Percentiles rank a stretch among this genome's conserved stretches.
Conservation (phyloP, 306 rosid genomes). For the Inga oerstediana region DNA sequence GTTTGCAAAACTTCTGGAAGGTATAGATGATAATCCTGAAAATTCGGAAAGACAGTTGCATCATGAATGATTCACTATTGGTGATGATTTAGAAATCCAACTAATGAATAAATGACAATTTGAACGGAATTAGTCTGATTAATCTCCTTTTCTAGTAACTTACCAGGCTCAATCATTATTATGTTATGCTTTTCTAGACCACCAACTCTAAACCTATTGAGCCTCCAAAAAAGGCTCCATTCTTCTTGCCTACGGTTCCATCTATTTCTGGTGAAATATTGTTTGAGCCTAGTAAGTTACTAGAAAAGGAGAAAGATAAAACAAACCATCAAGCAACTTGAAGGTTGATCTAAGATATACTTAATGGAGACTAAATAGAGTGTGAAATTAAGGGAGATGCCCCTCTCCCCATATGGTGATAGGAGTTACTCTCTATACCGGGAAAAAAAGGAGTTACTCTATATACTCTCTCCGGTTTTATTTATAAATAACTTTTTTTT, state of each 20-base stretch:
- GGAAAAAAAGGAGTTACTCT: no score
- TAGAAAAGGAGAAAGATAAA: conserved; percentile 43
- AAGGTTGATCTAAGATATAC: no score
- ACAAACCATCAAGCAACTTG: no score
- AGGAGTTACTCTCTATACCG: no score
- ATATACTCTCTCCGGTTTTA: no score
- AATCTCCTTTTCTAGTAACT: conserved; percentile 19
- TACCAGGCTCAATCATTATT: conserved; percentile 64
- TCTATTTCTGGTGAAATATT: conserved; percentile 84
- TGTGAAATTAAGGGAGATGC: no score
- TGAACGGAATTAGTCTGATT: conserved; percentile 19
- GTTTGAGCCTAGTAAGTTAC: conserved; percentile 63
- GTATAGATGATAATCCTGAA: not conserved
- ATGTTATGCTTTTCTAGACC: conserved; percentile 31
- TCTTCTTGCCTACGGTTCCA: conserved; percentile 89
- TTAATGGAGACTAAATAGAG: no score
- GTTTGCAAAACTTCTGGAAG: conserved; percentile 25
- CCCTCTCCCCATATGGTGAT: no score
- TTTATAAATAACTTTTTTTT: no score
- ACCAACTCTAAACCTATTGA: conserved; percentile 63
- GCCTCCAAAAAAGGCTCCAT: conserved; percentile 95
- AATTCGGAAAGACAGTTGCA: not conserved
- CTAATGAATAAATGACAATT: not conserved
- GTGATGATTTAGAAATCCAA: not conserved
- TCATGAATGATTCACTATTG: not conserved